These are phyloP conservation scores for Suillus alpinus DNA, from an alignment of 768 basidiomycete species.

Conservation along the genomic window DNA sequence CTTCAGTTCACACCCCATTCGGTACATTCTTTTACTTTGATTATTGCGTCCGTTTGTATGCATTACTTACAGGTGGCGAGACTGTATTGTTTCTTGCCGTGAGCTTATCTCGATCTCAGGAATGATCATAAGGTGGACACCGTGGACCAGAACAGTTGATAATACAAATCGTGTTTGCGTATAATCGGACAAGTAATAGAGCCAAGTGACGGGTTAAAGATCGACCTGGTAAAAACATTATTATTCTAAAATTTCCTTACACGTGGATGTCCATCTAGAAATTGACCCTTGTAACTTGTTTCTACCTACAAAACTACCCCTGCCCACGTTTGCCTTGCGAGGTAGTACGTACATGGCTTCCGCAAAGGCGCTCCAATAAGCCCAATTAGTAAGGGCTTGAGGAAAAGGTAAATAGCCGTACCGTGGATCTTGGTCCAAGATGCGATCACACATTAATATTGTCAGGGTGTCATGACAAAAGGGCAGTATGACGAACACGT, in stretches of 20 bases:
- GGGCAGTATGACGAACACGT: not conserved
- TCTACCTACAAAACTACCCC: not conserved
- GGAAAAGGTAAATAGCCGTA: conserved; percentile 5
- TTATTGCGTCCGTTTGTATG: not conserved
- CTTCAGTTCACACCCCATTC: conserved; percentile 3
- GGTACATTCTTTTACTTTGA: not conserved
- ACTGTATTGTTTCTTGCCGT: not conserved
- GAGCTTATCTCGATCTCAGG: conserved; percentile 1
- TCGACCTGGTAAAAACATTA: not conserved
- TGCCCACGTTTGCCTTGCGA: not conserved
- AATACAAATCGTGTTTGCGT: not conserved
- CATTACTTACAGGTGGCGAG: not conserved
- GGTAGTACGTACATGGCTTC: conserved; percentile 1
- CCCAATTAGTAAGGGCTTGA: not conserved
- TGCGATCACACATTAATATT: conserved; percentile 4
- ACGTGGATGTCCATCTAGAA: not conserved
- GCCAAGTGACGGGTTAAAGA: not conserved
- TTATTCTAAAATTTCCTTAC: conserved; percentile 4
- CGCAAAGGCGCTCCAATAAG: conserved; percentile 1
- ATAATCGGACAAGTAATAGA: not conserved
- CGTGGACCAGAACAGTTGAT: not conserved
- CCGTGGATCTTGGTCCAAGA: conserved; percentile 3
- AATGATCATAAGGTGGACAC: not conserved
- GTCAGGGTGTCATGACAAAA: conserved; percentile 4
- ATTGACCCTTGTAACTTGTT: not conserved